These are phyloP conservation scores for Isatis tinctoria DNA, from an alignment of 345 rosid species.

Conservation along the genomic window DNA sequence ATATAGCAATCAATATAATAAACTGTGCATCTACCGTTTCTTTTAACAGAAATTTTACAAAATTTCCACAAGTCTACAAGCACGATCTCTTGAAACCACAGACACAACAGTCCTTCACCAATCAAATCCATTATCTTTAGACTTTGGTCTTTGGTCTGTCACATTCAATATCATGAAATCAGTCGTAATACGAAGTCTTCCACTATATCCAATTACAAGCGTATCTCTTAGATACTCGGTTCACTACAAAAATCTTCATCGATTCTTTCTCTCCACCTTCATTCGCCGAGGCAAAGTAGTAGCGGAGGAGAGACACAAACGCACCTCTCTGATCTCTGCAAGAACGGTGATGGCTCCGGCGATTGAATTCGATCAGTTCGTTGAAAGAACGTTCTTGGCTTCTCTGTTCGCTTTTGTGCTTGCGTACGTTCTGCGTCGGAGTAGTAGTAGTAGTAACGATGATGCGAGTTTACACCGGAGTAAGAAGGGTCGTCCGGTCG, in stretches of 20 bases:
- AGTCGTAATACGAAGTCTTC: neutral
- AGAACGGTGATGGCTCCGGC: neutral
- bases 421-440: constrained; percentile 6
- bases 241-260: neutral
- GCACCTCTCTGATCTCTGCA: neutral
- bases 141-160: no score
- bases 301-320: neutral
- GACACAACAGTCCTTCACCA: no score
- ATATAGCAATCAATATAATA: no score
- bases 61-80: no score
- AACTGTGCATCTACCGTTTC: no score
- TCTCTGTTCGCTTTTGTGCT: constrained; percentile 15
- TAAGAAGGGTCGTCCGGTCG: neutral
- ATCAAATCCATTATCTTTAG: no score
- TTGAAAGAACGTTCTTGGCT: neutral
- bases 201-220: neutral
- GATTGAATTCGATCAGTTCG: constrained; percentile 10
- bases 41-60: no score
- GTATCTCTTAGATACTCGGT: neutral
- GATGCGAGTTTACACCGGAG: neutral
- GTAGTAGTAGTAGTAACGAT: neutral
- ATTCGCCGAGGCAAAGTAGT: neutral
- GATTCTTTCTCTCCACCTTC: neutral
- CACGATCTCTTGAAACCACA: no score
- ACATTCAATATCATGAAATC: neutral